phyloP scores from a whole-genome alignment of 148 eudicot species.

The Rhododendron vialii region DNA sequence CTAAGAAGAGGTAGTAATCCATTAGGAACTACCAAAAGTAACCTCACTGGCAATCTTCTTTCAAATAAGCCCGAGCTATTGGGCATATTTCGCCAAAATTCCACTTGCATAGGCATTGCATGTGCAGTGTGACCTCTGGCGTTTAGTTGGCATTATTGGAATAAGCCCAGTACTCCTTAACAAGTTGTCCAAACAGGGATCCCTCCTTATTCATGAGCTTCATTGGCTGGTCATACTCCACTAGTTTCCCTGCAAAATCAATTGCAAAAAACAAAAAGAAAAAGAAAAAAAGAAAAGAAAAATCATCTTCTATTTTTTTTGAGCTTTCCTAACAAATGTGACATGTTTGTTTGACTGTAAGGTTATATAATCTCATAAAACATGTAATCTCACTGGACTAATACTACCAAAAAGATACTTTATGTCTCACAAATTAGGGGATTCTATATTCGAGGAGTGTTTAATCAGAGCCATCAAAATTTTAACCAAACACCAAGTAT shows the following conservation, averaged over 20 bases:
- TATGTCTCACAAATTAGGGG: background rate
- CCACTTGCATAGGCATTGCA: background rate
- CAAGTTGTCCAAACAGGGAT: constrained; percentile 51
- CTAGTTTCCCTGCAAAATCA: constrained; percentile 35
- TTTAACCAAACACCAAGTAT: background rate
- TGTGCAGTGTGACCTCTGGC: background rate
- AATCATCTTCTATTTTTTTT: background rate
- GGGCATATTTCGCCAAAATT: too few species aligned
- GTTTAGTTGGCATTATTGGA: background rate
- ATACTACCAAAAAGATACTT: background rate
- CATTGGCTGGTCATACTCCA: constrained; percentile 51
- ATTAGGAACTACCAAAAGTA: background rate
- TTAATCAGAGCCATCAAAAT: background rate
- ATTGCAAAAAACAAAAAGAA: too few species aligned
- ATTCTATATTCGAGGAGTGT: background rate
- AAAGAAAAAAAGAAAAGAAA: background rate
- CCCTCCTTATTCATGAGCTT: constrained; percentile 37
- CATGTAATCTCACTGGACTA: background rate
- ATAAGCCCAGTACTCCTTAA: constrained; percentile 43
- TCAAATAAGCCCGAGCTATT: background rate
- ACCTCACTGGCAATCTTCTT: background rate
- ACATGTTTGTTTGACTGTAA: background rate
- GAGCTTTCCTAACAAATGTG: background rate
- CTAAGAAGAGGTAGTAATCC: background rate
- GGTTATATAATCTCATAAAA: background rate